A percentile compares a stretch with the other conserved stretches of the same genome.
phyloP scores from a whole-genome alignment of 345 rosid species.

The Boechera retrofracta region DNA sequence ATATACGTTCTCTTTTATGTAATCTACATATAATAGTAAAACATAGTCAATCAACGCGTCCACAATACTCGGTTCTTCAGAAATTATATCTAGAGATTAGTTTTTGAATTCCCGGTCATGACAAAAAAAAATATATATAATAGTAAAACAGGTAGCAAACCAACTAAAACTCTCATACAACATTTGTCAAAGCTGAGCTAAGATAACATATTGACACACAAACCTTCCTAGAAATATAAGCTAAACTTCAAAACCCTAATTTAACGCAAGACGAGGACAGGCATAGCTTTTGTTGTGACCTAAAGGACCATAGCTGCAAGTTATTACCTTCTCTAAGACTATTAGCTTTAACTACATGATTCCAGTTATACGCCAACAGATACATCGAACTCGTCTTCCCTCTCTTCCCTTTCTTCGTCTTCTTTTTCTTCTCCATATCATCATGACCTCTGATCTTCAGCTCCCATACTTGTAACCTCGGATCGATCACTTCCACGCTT shows the following conservation, averaged over 20 bases:
- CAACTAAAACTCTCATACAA: too few species aligned
- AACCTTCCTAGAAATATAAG: background rate
- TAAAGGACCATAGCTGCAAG: constrained; percentile 29
- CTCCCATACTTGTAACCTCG: background rate
- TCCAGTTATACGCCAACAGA: constrained; percentile 22
- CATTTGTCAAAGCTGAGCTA: too few species aligned
- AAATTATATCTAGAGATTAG: background rate
- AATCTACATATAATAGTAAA: background rate
- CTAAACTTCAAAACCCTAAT: background rate
- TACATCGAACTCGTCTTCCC: background rate
- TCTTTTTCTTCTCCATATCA: background rate
- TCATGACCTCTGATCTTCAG: constrained; percentile 13
- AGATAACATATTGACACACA: background rate
- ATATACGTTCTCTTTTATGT: background rate
- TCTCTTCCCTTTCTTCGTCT: background rate
- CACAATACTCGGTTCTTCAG: background rate
- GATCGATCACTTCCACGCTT: constrained; percentile 26
- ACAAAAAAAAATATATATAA: too few species aligned
- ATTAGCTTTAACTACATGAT: constrained; percentile 15
- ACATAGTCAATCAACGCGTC: background rate
- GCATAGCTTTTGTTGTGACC: constrained; percentile 25
- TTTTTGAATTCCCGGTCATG: background rate
- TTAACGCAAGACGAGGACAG: constrained; percentile 5
- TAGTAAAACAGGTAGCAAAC: too few species aligned
- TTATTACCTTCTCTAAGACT: background rate